Conservation (phyloP, 352 stramenopile genomes). For the Phytopythium kandeliae region DNA sequence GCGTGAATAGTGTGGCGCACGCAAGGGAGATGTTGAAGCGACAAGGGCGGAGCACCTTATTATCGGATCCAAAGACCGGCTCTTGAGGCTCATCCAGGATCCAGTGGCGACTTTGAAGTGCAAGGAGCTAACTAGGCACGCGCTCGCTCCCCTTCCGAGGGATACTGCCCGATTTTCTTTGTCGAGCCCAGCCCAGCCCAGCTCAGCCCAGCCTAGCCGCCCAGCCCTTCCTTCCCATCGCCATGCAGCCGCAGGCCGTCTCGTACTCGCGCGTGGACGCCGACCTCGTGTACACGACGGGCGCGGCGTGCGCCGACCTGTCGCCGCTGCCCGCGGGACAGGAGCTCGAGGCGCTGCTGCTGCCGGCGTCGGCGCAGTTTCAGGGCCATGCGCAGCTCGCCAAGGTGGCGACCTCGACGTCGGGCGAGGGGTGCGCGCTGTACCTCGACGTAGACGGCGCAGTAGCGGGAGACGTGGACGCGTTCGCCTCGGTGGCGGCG, state of each 20-base stretch:
- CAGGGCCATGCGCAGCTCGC: slow-evolving; percentile 33
- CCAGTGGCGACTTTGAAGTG: slow-evolving; percentile 7
- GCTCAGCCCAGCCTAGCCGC: too few relatives aligned
- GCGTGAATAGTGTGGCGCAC: background rate
- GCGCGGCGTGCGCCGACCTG: slow-evolving; percentile 13
- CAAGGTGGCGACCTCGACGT: slow-evolving; percentile 15
- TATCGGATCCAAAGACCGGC: too few relatives aligned
- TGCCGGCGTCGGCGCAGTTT: slow-evolving; percentile 16
- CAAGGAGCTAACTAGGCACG: background rate
- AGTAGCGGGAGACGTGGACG: slow-evolving; percentile 4
- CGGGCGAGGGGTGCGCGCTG: slow-evolving; percentile 23
- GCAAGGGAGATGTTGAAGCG: background rate
- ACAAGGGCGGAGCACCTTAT: background rate
- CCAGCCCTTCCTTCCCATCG: background rate
- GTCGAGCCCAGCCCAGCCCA: too few relatives aligned
- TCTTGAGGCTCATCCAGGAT: too few relatives aligned
- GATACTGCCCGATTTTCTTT: slow-evolving; percentile 7
- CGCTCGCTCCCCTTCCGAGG: background rate
- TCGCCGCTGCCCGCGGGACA: slow-evolving; percentile 16
- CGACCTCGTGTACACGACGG: slow-evolving; percentile 30
- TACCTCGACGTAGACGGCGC: slow-evolving; percentile 26
- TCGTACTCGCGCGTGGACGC: slow-evolving; percentile 7
- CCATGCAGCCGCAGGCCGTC: background rate
- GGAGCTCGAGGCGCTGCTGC: slow-evolving; percentile 14
- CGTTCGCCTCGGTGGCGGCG: slow-evolving; percentile 15